phyloP scores from a whole-genome alignment of 2,329 filamentous ascomycete species.

The Colletotrichum abscissum region DNA sequence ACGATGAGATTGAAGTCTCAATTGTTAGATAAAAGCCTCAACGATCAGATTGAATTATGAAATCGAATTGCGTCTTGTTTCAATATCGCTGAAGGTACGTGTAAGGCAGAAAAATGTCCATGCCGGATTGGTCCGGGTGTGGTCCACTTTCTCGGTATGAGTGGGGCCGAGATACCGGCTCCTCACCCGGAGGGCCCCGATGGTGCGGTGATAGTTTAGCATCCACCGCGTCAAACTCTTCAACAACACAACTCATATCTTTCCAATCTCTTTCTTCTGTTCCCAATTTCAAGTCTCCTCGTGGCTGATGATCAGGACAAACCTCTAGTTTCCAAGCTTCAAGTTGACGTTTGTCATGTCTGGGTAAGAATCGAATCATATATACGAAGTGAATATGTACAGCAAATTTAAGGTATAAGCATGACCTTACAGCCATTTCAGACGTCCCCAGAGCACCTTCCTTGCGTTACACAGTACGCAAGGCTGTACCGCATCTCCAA shows the following conservation, averaged over 20 bases:
- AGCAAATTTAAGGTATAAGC: background rate
- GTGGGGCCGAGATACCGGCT: background rate
- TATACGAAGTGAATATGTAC: constrained; percentile 6
- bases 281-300: background rate
- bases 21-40: background rate
- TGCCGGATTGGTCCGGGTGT: background rate
- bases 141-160: background rate
- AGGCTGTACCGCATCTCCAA: background rate
- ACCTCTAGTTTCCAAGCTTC: background rate
- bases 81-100: too few relatives aligned
- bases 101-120: background rate
- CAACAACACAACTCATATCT: background rate
- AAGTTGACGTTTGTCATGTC: background rate
- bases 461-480: too few relatives aligned
- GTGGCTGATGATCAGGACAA: background rate
- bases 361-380: background rate
- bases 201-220: background rate
- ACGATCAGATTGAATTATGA: background rate
- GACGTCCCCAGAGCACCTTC: background rate
- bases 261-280: too few relatives aligned
- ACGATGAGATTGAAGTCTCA: background rate
- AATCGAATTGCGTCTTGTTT: too few relatives aligned
- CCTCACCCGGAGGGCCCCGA: too few relatives aligned
- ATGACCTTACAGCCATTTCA: background rate
- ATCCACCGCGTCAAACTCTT: background rate